phyloP scores from a whole-genome alignment of 2,329 filamentous ascomycete species.

The Anisogramma anomala region DNA sequence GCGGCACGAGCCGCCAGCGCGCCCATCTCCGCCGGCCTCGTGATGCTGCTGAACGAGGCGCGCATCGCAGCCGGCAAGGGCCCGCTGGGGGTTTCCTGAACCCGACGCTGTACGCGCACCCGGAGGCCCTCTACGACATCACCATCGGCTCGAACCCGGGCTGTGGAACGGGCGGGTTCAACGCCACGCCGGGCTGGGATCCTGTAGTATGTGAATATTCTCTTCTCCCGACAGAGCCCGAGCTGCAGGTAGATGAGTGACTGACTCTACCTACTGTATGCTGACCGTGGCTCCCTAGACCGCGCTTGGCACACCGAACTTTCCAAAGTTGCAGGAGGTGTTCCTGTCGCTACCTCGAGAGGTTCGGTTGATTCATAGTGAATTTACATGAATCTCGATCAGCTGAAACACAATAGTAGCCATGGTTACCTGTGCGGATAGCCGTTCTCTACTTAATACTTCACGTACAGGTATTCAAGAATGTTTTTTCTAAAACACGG shows the following conservation, averaged over 20 bases:
- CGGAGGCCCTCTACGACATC: constrained; percentile 20
- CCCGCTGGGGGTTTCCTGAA: constrained; percentile 34
- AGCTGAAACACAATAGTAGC: too few species aligned
- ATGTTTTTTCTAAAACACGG: too few species aligned
- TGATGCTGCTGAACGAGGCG: constrained; percentile 33
- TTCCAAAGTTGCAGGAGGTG: constrained; percentile 8
- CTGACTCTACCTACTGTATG: too few species aligned
- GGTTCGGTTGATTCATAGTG: too few species aligned
- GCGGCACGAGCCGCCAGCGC: constrained; percentile 27
- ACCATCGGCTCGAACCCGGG: constrained; percentile 18
- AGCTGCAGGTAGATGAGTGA: too few species aligned
- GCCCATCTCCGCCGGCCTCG: constrained; percentile 30
- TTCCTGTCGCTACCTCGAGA: constrained; percentile 5
- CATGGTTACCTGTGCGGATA: too few species aligned
- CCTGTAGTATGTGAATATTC: too few species aligned
- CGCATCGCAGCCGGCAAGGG: constrained; percentile 24
- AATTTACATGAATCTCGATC: too few species aligned
- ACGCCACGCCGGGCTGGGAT: constrained; percentile 25
- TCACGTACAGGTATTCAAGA: too few species aligned
- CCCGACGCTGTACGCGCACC: constrained; percentile 27
- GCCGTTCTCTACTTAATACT: too few species aligned
- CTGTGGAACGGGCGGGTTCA: constrained; percentile 16
- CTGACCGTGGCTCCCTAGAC: too few species aligned
- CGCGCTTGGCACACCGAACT: constrained; percentile 21
- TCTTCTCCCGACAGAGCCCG: too few species aligned